These are phyloP conservation scores for Podila epicladia DNA, from an alignment of 192 early-diverging fungal genomes.

Conservation along the genomic window DNA sequence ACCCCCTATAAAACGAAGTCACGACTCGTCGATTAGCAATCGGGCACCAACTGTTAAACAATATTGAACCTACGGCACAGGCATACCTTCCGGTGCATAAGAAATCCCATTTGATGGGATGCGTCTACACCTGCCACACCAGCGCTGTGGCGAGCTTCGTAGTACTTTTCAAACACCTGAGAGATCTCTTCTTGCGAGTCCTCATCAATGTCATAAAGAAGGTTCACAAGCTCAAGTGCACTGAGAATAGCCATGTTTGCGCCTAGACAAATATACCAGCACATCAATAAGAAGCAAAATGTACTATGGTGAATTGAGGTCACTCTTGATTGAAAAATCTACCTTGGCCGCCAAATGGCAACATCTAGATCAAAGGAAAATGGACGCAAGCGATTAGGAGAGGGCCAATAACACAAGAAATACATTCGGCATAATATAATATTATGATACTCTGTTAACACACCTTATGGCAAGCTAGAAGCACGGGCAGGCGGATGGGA, in stretches of 20 bases:
- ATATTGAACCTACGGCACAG: too few relatives aligned
- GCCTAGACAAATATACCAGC: not conserved
- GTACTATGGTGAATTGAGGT: too few relatives aligned
- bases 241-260: conserved; percentile 22
- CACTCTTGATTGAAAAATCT: too few relatives aligned
- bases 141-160: not conserved
- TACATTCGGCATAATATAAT: not conserved
- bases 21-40: too few relatives aligned
- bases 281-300: too few relatives aligned
- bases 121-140: conserved; percentile 2
- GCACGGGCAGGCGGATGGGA: too few relatives aligned
- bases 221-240: conserved; percentile 18
- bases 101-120: not conserved
- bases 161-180: conserved; percentile 10
- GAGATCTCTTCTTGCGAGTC: conserved; percentile 22
- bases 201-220: conserved; percentile 15
- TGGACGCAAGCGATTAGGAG: not conserved
- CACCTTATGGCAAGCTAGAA: too few relatives aligned
- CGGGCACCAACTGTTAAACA: too few relatives aligned
- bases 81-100: not conserved
- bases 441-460: not conserved
- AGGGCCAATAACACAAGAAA: not conserved
- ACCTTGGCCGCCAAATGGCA: conserved; percentile 28
- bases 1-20: not conserved
- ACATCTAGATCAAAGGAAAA: conserved; percentile 5